phyloP scores from a whole-genome alignment of 768 basidiomycete genomes.

The Filobasidium wieringae region DNA sequence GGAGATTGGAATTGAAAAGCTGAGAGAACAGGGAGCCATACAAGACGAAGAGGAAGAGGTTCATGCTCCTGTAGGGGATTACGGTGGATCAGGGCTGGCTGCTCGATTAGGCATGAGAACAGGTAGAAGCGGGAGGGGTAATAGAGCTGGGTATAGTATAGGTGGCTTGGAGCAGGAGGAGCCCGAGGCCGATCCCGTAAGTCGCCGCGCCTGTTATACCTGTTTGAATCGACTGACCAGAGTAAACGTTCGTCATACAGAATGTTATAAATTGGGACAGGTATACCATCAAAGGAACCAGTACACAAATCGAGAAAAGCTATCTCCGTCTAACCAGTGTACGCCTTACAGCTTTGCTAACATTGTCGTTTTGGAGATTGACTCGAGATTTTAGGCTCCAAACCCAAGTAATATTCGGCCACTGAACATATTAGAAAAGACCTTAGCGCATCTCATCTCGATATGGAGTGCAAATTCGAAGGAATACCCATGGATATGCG shows the following conservation, averaged over 20 bases:
- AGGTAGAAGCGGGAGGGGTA: slow-evolving; percentile 24
- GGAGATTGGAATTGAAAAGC: slow-evolving; percentile 68
- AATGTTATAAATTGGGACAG: slow-evolving; percentile 96
- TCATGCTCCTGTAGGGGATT: slow-evolving; percentile 47
- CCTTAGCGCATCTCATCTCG: slow-evolving; percentile 70
- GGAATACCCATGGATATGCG: slow-evolving; percentile 83
- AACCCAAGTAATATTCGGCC: slow-evolving; percentile 90
- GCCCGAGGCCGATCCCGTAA: slow-evolving; percentile 37
- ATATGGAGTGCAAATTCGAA: slow-evolving; percentile 64
- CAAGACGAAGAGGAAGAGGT: slow-evolving; percentile 2
- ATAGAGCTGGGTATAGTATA: slow-evolving; percentile 25
- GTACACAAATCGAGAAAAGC: slow-evolving; percentile 80
- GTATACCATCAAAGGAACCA: slow-evolving; percentile 87
- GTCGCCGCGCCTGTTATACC: slow-evolving; percentile 7
- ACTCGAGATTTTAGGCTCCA: slow-evolving; percentile 58
- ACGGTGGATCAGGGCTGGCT: slow-evolving; percentile 12
- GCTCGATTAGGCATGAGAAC: slow-evolving; percentile 19
- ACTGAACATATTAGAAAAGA: slow-evolving; percentile 66
- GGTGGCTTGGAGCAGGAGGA: slow-evolving; percentile 26
- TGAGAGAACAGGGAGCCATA: slow-evolving; percentile 10
- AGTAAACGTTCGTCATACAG: slow-evolving; percentile 44
- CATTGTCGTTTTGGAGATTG: background rate
- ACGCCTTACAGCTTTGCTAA: slow-evolving; percentile 26
- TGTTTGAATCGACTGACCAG: background rate
- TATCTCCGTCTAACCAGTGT: slow-evolving; percentile 89